These are phyloP conservation scores for Aphanomyces invadans DNA, from an alignment of 352 stramenopile species.

Conservation along the genomic window DNA sequence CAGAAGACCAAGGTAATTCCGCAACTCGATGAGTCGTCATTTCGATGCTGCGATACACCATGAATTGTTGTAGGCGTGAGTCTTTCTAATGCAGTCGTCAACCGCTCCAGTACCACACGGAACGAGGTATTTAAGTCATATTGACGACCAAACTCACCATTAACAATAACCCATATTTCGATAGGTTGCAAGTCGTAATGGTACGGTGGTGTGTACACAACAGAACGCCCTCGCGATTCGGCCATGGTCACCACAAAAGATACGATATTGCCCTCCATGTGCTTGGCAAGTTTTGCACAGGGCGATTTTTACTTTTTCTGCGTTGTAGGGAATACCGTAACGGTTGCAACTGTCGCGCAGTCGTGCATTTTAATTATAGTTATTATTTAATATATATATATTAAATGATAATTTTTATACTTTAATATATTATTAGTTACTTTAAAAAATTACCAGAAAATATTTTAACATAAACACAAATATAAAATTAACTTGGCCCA, in stretches of 20 bases:
- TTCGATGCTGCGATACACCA: background rate
- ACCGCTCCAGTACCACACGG: slow-evolving; percentile 7
- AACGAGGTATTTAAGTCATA: slow-evolving; percentile 9
- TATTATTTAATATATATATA: no score
- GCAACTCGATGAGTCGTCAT: background rate
- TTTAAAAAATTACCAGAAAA: no score
- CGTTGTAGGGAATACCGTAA: background rate
- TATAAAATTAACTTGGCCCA: background rate
- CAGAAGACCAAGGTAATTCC: background rate
- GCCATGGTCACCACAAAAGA: slow-evolving; percentile 19
- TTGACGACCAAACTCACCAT: no score
- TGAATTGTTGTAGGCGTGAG: background rate
- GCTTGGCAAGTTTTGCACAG: slow-evolving; percentile 13
- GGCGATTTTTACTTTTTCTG: background rate
- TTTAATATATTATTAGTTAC: no score
- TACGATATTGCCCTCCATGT: slow-evolving; percentile 21
- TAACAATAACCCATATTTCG: no score
- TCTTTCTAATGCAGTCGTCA: slow-evolving; percentile 5
- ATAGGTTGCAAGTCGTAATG: no score
- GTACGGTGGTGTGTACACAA: slow-evolving; percentile 29
- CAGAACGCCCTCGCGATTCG: slow-evolving; percentile 7
- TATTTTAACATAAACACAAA: no score
- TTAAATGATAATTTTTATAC: no score
- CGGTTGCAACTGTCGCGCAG: slow-evolving; percentile 8
- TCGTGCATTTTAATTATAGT: no score